A percentile compares a stretch with the other conserved stretches of the same genome.
Conservation (phyloP, 2,329 filamentous ascomycete species). For the Beauveria brongniartii region DNA sequence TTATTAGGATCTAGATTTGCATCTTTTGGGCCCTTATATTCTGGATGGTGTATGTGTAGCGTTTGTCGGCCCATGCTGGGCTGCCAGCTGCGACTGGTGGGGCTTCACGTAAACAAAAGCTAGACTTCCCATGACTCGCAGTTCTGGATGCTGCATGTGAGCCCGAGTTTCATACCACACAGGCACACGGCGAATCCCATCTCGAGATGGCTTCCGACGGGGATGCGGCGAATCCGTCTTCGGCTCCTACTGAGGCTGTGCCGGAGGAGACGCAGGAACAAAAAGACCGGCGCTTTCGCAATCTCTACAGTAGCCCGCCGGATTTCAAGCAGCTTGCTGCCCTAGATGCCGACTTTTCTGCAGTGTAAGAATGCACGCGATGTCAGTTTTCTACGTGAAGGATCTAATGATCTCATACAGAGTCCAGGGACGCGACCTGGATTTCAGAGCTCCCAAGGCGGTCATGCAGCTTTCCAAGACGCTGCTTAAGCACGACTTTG, state of each 20-base stretch:
- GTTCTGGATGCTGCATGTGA: neutral
- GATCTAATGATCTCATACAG: slow-evolving; percentile 16
- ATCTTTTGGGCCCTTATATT: neutral
- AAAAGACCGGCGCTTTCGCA: slow-evolving; percentile 3
- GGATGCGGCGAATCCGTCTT: neutral
- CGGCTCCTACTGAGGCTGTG: neutral
- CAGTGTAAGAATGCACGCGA: slow-evolving; percentile 24
- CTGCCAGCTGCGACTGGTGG: neutral
- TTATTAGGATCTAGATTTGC: slow-evolving; percentile 14
- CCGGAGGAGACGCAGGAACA: neutral
- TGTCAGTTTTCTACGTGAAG: neutral
- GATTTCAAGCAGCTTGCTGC: slow-evolving; percentile 33
- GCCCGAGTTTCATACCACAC: neutral
- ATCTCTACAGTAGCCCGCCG: slow-evolving; percentile 5
- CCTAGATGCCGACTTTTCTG: slow-evolving; percentile 33
- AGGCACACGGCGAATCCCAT: neutral
- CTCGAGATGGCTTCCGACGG: neutral
- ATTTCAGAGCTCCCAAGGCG: slow-evolving; percentile 72
- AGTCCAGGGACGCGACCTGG: slow-evolving; percentile 45
- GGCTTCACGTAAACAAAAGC: neutral
- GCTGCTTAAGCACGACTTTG: slow-evolving; percentile 69
- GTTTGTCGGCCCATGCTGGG: neutral
- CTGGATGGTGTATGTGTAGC: neutral
- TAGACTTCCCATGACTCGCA: neutral
- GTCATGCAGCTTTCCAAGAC: slow-evolving; percentile 71